Percentiles rank a stretch among this genome's conserved stretches.
Evolutionary conservation across 1,284 basidiomycete genomes (phyloP).

Genomic region (Irpex sp.): DNA sequence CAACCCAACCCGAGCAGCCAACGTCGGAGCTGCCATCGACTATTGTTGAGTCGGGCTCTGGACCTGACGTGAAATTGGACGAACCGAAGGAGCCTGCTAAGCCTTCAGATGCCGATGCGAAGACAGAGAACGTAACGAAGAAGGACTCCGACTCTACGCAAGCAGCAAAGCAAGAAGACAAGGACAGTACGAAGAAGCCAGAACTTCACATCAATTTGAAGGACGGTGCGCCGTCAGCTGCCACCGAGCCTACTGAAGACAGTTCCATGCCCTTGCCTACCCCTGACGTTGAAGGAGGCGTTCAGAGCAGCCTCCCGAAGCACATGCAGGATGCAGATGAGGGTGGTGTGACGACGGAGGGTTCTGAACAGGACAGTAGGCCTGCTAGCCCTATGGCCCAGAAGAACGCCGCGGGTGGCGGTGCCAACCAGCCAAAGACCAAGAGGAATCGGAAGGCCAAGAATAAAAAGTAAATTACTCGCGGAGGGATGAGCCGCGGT

Average conservation of each 20-base stretch:
- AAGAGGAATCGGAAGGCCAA: too few relatives aligned
- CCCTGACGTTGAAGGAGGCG: not conserved
- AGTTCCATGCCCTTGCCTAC: not conserved
- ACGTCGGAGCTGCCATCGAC: not conserved
- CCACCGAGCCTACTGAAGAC: not conserved
- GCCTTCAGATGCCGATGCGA: not conserved
- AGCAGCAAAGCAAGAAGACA: not conserved
- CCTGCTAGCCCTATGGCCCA: too few relatives aligned
- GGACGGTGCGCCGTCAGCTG: not conserved
- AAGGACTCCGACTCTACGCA: not conserved
- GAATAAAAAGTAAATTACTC: too few relatives aligned
- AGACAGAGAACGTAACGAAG: not conserved
- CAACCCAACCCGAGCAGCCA: not conserved
- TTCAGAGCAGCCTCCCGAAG: constrained; percentile 5
- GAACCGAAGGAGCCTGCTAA: not conserved
- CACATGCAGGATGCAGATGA: constrained; percentile 4
- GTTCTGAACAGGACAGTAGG: constrained; percentile 7
- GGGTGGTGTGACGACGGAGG: not conserved
- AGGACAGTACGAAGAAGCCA: not conserved
- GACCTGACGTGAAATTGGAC: not conserved
- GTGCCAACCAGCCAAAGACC: too few relatives aligned
- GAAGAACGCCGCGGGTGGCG: too few relatives aligned
- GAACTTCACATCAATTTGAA: constrained; percentile 1
- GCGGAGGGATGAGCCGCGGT: too few relatives aligned
- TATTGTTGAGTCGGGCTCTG: too few relatives aligned